These are phyloP conservation scores for Hyphodiscus hymeniophilus DNA, from an alignment of 495 filamentous ascomycete genomes.

Conservation along the genomic window DNA sequence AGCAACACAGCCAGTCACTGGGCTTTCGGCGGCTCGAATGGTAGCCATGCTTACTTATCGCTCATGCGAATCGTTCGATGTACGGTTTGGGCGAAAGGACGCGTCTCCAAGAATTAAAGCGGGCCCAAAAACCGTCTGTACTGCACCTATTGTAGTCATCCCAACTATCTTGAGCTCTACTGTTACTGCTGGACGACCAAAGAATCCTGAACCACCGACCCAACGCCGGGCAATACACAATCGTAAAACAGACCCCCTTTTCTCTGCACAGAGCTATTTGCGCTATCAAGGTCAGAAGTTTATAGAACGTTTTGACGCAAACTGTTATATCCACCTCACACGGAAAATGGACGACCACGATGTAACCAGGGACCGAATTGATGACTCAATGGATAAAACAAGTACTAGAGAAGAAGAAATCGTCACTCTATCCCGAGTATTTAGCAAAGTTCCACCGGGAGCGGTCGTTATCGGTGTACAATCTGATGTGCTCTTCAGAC, in stretches of 20 bases:
- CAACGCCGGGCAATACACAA: not conserved
- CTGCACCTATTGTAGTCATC: not conserved
- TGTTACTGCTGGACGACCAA: not conserved
- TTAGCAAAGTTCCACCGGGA: conserved; percentile 18
- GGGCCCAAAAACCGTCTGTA: not conserved
- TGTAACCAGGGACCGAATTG: conserved; percentile 23
- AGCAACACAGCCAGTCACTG: conserved; percentile 15
- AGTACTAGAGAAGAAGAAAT: too few relatives aligned
- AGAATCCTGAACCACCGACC: not conserved
- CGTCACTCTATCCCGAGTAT: too few relatives aligned
- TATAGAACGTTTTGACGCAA: conserved; percentile 30
- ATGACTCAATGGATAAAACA: too few relatives aligned
- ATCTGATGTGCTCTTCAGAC: conserved; percentile 28
- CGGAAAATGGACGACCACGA: conserved; percentile 34
- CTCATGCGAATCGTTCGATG: conserved; percentile 27
- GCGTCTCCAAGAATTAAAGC: not conserved
- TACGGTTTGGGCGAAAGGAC: conserved; percentile 28
- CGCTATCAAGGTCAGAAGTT: conserved; percentile 34
- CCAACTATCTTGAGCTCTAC: not conserved
- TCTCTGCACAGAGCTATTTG: conserved; percentile 30
- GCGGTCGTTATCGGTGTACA: conserved; percentile 29
- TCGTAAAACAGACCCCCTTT: conserved; percentile 9
- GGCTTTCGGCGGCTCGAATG: conserved; percentile 30
- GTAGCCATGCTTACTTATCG: conserved; percentile 35
- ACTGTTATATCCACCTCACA: conserved; percentile 31